Conservation (phyloP, 2,329 filamentous ascomycete species). For the Botrytis sinoallii region DNA sequence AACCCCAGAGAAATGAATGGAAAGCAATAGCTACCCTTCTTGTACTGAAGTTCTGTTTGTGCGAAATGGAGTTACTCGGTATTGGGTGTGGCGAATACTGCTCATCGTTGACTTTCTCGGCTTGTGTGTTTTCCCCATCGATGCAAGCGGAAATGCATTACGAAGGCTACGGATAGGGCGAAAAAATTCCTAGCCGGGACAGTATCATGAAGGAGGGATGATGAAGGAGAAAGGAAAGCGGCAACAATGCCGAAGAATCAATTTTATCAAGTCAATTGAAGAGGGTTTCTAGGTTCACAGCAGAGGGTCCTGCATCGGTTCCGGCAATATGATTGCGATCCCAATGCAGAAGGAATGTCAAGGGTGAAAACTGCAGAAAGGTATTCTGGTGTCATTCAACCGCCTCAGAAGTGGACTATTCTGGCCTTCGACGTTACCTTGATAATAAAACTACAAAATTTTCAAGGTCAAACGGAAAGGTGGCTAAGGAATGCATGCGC, state of each 20-base stretch:
- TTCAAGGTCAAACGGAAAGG: neutral
- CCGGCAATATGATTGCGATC: neutral
- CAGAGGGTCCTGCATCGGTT: neutral
- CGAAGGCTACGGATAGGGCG: neutral
- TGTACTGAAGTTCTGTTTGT: neutral
- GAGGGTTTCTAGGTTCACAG: neutral
- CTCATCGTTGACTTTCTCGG: neutral
- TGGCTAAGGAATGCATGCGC: neutral
- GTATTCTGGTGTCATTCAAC: neutral
- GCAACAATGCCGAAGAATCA: neutral
- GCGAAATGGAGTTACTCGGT: neutral
- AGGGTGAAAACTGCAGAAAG: neutral
- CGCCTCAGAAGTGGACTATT: neutral
- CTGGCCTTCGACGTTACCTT: neutral
- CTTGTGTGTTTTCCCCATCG: neutral
- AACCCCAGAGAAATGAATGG: neutral
- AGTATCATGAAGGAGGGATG: neutral
- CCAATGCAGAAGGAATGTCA: neutral
- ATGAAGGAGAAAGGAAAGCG: no score
- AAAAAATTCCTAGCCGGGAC: no score
- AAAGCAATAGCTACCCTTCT: no score
- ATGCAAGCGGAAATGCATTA: neutral
- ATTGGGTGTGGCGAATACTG: neutral
- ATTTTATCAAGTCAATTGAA: neutral
- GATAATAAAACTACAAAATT: neutral